phyloP scores from a whole-genome alignment of 2,329 filamentous ascomycete genomes.

The Pezicula neosporulosa region DNA sequence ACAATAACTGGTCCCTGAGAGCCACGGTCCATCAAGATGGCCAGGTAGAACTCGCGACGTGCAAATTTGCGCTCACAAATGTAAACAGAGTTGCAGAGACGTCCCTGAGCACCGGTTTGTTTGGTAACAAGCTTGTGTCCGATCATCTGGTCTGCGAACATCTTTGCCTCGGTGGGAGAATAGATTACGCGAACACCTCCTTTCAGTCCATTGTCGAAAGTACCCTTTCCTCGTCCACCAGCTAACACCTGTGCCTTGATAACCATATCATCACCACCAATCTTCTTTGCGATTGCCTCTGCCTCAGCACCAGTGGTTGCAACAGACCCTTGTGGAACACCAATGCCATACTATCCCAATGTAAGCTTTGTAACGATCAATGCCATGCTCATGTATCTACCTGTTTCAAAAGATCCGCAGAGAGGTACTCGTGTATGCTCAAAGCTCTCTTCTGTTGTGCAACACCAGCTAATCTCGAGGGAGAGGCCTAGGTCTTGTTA shows the following conservation, averaged over 20 bases:
- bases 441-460: slow-evolving; percentile 81
- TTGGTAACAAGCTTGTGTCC: slow-evolving; percentile 99
- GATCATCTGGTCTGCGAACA: slow-evolving; percentile 99
- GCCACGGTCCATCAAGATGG: slow-evolving; percentile 94
- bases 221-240: slow-evolving; percentile 95
- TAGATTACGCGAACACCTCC: slow-evolving; percentile 98
- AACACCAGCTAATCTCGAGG: slow-evolving; percentile 58
- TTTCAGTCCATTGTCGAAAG: slow-evolving; percentile 98
- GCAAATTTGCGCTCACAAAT: slow-evolving; percentile 99
- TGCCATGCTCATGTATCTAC: slow-evolving; percentile 35
- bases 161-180: slow-evolving; percentile 92
- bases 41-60: slow-evolving; percentile 97
- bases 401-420: slow-evolving; percentile 81
- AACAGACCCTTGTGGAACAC: slow-evolving; percentile 85
- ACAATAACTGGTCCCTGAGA: slow-evolving; percentile 93
- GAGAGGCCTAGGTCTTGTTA: slow-evolving; percentile 36
- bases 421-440: slow-evolving; percentile 98
- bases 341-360: slow-evolving; percentile 78
- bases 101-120: slow-evolving; percentile 91
- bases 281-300: slow-evolving; percentile 84
- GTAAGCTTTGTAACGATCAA: slow-evolving; percentile 22
- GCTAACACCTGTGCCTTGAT: slow-evolving; percentile 99
- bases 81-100: slow-evolving; percentile 95
- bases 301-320: slow-evolving; percentile 83
- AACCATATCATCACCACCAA: slow-evolving; percentile 94